These are phyloP conservation scores for Cucumis hystrix DNA, from an alignment of 306 rosid genomes.

Conservation along the genomic window DNA sequence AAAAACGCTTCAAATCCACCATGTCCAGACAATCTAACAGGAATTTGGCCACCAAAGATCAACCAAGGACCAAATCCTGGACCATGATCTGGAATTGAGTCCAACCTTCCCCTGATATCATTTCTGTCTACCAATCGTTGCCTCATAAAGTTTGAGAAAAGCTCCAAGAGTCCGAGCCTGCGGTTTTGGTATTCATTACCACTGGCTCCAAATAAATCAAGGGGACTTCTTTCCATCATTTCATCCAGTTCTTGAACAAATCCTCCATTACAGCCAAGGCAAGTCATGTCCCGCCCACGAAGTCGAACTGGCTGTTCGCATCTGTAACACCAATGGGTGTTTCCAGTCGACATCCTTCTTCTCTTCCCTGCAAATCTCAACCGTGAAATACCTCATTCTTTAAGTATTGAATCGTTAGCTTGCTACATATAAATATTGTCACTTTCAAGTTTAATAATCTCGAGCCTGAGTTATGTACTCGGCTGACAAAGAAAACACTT, in stretches of 20 bases:
- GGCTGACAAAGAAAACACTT: not conserved
- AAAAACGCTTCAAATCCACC: conserved; percentile 9
- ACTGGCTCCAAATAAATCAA: not conserved
- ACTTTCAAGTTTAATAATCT: not conserved
- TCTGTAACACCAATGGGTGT: conserved; percentile 18
- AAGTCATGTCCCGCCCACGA: conserved; percentile 3
- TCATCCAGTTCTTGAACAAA: conserved; percentile 14
- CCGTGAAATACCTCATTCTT: not conserved
- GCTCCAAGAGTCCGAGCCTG: not conserved
- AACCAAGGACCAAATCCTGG: conserved; percentile 14
- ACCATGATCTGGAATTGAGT: conserved; percentile 6
- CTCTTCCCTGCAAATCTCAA: not conserved
- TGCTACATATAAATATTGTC: not conserved
- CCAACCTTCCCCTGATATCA: conserved; percentile 10
- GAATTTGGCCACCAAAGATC: conserved; percentile 12
- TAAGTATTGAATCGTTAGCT: not conserved
- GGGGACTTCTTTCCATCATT: not conserved
- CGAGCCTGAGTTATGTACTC: not conserved
- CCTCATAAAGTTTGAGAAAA: conserved; percentile 13
- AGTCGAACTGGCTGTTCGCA: conserved; percentile 7
- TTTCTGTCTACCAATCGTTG: conserved; percentile 2
- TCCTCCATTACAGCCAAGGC: conserved; percentile 11
- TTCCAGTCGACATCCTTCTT: conserved; percentile 4
- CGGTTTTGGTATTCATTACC: not conserved
- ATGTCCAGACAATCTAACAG: conserved; percentile 1